Base-by-base conservation (phyloP, 1,139 yeast genomes). In the Pichia cactophila region DNA sequence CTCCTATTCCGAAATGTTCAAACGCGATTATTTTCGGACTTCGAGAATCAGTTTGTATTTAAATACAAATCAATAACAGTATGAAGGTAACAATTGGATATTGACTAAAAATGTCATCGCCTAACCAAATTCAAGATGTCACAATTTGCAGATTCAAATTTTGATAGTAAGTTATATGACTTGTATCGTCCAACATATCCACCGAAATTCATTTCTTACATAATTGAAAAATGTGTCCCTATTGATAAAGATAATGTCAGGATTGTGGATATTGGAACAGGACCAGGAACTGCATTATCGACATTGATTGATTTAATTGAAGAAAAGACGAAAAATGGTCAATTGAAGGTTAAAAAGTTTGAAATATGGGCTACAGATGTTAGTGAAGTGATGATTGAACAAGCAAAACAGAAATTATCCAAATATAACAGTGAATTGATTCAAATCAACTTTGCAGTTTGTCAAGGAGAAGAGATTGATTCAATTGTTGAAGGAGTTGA, bases 191-290 rank as follows among this genome's bases (percentile, higher is more conserved):
- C 95, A 0, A 68, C 72, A 2, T 86, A 86, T 58, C 87, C 89
- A 0, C 58, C 65, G 0, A 61, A 71, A 1, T 78, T 85, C 57
- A 83, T 73, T 58, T 58, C 70, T 11, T 59, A 67, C 14, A 58
- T 86, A n/a, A 54, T 65, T 7, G 51, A 61, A 1, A 79, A 74
- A 31, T 44, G 47, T 5, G 11, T 40, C 11, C 45, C 56, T 4
- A 35, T 37, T 3, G 45, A 41, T 5, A n/a, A 51, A n/a, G 38
- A 40, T 8, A 33, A 43, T 6, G 52, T 51, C 10, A 47, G 52
- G 8, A 39, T 61, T 43, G 63, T 86, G 8, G 96, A 88, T 64
- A 69, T 86, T 17, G 96, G 96, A 0, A 81, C 89, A 61, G 96
- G 96, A 1, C 83, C 96, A 0, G 96, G 96, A 2, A 53, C 55